These are phyloP conservation scores for Metschnikowia colocasiae DNA, from an alignment of 805 yeast species.

Conservation along the genomic window DNA sequence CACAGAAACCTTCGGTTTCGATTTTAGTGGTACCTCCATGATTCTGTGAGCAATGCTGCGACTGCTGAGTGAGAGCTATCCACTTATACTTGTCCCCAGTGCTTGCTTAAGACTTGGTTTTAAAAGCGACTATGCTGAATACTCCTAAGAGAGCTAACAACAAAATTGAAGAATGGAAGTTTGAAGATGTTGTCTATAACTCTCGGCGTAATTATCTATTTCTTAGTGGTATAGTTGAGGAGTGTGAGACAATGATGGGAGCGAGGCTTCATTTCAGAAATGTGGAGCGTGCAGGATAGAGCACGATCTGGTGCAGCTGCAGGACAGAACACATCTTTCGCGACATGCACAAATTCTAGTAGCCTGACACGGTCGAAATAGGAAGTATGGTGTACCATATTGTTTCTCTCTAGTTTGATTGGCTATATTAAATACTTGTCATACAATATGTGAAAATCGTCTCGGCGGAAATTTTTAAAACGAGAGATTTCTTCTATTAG, in stretches of 20 bases:
- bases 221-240: background rate
- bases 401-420: background rate
- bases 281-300: conserved; percentile 7
- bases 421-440: no score
- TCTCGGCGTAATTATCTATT: background rate
- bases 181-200: background rate
- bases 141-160: background rate
- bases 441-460: no score
- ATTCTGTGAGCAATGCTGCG: background rate
- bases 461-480: no score
- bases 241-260: background rate
- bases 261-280: conserved; percentile 3
- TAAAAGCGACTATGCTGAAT: no score
- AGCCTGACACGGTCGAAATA: background rate
- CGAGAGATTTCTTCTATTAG: background rate
- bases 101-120: background rate
- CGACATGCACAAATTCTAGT: conserved; percentile 1
- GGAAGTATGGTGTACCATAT: background rate
- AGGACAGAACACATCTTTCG: conserved; percentile 1
- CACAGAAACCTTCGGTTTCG: conserved; percentile 36
- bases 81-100: background rate
- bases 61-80: background rate
- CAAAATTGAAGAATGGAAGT: background rate
- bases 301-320: conserved; percentile 5
- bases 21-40: conserved; percentile 41